Evolutionary conservation across 306 rosid genomes (phyloP).

Genomic region (Castanea sativa): DNA sequence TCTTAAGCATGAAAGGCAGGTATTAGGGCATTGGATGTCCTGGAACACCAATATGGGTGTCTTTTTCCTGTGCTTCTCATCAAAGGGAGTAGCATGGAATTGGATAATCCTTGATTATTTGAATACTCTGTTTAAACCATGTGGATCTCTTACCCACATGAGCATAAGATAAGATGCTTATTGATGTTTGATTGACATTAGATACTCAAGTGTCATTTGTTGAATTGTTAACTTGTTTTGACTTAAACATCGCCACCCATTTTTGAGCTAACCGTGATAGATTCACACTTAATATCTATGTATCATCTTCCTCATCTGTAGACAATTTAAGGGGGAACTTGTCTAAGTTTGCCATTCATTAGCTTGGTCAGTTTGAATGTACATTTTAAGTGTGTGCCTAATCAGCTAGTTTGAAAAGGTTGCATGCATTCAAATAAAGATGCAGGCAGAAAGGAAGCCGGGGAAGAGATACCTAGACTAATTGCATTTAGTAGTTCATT

Average conservation of each 20-base stretch:
- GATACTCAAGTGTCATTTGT: no score
- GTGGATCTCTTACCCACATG: not conserved
- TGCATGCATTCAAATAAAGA: not conserved
- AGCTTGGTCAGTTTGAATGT: not conserved
- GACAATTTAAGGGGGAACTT: no score
- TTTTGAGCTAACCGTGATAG: no score
- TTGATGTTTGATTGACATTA: no score
- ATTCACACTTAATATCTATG: not conserved
- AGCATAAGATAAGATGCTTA: not conserved
- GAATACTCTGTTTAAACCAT: not conserved
- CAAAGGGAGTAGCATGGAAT: not conserved
- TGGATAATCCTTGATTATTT: not conserved
- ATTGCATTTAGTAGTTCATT: not conserved
- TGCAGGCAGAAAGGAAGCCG: conserved; percentile 3
- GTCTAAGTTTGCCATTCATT: no score
- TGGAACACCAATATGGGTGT: not conserved
- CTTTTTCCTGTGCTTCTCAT: not conserved
- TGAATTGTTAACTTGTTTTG: no score
- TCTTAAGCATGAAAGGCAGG: not conserved
- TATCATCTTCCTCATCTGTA: not conserved
- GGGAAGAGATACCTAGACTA: not conserved
- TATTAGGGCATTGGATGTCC: not conserved
- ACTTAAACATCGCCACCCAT: no score
- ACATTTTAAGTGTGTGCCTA: not conserved
- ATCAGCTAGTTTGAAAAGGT: not conserved